These are phyloP conservation scores for Cercophora newfieldiana DNA, from an alignment of 495 filamentous ascomycete genomes.

Conservation along the genomic window DNA sequence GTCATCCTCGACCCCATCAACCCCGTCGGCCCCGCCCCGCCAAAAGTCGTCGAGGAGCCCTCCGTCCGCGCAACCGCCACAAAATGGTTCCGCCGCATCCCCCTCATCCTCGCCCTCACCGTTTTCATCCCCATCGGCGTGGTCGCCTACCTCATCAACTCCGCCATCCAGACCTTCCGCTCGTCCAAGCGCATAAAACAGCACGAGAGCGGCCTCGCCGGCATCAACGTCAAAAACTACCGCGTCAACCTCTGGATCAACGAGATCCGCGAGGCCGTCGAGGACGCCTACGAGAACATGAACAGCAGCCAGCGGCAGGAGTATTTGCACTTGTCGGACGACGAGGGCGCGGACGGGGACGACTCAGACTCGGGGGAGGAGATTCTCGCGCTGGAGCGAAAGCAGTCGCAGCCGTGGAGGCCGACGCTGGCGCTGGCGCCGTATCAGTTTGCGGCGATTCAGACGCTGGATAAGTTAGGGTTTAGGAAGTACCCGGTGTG, in stretches of 20 bases:
- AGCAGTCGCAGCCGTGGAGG: slow-evolving; percentile 35
- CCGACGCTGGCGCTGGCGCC: slow-evolving; percentile 76
- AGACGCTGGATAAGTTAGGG: slow-evolving; percentile 70
- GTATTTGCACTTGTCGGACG: slow-evolving; percentile 44
- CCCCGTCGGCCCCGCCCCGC: slow-evolving; percentile 54
- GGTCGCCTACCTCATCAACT: slow-evolving; percentile 70
- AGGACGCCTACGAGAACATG: slow-evolving; percentile 70
- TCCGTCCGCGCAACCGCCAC: slow-evolving; percentile 30
- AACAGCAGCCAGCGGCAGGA: slow-evolving; percentile 62
- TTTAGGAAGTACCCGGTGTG: slow-evolving; percentile 82
- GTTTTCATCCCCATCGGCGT: slow-evolving; percentile 69
- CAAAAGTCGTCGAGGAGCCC: slow-evolving; percentile 30
- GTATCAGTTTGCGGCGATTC: slow-evolving; percentile 80
- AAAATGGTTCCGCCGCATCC: slow-evolving; percentile 44
- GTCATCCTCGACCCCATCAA: slow-evolving; percentile 71
- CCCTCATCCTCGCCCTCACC: slow-evolving; percentile 61
- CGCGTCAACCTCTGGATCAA: slow-evolving; percentile 73
- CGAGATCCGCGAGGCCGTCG: slow-evolving; percentile 68
- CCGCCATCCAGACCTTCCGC: slow-evolving; percentile 69
- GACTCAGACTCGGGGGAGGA: slow-evolving; percentile 21
- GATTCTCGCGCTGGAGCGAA: slow-evolving; percentile 40
- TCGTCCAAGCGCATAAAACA: slow-evolving; percentile 71
- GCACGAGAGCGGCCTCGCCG: slow-evolving; percentile 71
- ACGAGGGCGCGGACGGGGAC: slow-evolving; percentile 27
- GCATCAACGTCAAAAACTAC: slow-evolving; percentile 63